Percentiles rank a stretch among this genome's conserved stretches.
phyloP scores from a whole-genome alignment of 768 basidiomycete species.

The Gautieria morchelliformis region DNA sequence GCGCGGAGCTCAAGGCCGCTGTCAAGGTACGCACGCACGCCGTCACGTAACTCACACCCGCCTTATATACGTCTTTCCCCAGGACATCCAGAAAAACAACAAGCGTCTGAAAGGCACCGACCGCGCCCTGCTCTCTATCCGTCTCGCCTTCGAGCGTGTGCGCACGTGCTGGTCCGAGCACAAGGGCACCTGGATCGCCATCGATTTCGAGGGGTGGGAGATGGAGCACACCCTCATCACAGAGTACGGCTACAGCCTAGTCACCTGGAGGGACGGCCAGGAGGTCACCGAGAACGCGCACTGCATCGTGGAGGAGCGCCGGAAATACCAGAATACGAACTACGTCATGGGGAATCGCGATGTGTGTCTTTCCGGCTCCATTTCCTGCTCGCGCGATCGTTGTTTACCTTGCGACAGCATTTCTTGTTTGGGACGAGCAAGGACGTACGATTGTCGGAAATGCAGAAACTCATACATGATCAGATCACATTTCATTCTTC shows the following conservation, averaged over 20 bases:
- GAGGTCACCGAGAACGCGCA: slow-evolving; percentile 42
- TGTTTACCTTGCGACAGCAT: slow-evolving; percentile 28
- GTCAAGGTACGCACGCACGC: slow-evolving; percentile 37
- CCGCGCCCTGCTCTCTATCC: slow-evolving; percentile 42
- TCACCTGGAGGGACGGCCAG: slow-evolving; percentile 45
- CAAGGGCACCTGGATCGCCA: slow-evolving; percentile 61
- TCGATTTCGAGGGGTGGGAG: slow-evolving; percentile 86
- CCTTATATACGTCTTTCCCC: background rate
- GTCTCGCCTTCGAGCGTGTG: slow-evolving; percentile 58
- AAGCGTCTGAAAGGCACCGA: slow-evolving; percentile 62
- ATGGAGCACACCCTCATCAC: slow-evolving; percentile 60
- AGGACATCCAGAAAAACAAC: slow-evolving; percentile 77
- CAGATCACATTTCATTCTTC: slow-evolving; percentile 32
- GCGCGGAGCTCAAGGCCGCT: slow-evolving; percentile 43
- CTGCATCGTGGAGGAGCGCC: slow-evolving; percentile 55
- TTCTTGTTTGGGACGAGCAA: slow-evolving; percentile 62
- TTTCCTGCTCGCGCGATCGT: slow-evolving; percentile 2
- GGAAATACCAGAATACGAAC: slow-evolving; percentile 43
- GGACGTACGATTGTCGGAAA: slow-evolving; percentile 36
- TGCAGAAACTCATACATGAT: slow-evolving; percentile 42
- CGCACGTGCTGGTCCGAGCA: slow-evolving; percentile 54
- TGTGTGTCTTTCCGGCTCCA: slow-evolving; percentile 30
- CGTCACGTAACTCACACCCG: no score
- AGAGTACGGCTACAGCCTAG: slow-evolving; percentile 71
- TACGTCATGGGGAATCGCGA: slow-evolving; percentile 58